Base-by-base conservation (phyloP, 2,329 filamentous ascomycete species). In the Epicoccum nigrum region DNA sequence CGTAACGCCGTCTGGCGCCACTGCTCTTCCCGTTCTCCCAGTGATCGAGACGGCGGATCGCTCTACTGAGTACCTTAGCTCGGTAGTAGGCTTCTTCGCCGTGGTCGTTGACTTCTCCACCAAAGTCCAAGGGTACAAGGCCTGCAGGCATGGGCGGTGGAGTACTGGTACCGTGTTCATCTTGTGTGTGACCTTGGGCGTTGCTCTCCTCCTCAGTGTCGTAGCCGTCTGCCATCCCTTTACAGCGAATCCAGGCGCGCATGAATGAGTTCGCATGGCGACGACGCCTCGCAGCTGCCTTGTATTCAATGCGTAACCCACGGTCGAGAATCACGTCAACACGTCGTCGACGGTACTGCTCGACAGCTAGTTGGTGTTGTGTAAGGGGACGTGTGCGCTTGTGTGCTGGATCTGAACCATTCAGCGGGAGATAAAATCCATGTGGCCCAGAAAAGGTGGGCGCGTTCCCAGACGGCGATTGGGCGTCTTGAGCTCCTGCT, bases 291-390 rank as follows among this genome's bases (percentile, higher is more conserved):
- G 85, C 83, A 11, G 85, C 82, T 47, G 78, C 78, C 65, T 86
- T 83, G 65, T 92, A 87, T 43, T 84, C 79, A 57, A 80, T 81
- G 40, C 87, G 84, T 27, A 93, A 77, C 23, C 87, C 86, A n/a
- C 86, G 84, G 60, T 90, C 87, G 13, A 94, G 82, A 43, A 91
- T 89, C 63, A 92, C 87, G 64, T 92, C 87, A n/a, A 93, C 89
- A 5, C 89, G 85, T 64, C 90, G 85, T 54, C 85, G 88, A 15
- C 90, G 81, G 71, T 92, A 92, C 47, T 86, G 83, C 70, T 92
- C 89, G 1, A 94, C 88, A 0, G 89, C 89, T 31, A 92, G 78
- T 72, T 94, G 90, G 71, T 94, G 90, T 28, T 89, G 88, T 0
- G 90, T 94, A 0, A 90, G 83, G 2, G 89, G 89, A 1, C 90